A percentile compares a stretch with the other conserved stretches of the same genome.
Evolutionary conservation across 2,329 filamentous ascomycete species (phyloP).

Genomic region (Calonectria crousiana): DNA sequence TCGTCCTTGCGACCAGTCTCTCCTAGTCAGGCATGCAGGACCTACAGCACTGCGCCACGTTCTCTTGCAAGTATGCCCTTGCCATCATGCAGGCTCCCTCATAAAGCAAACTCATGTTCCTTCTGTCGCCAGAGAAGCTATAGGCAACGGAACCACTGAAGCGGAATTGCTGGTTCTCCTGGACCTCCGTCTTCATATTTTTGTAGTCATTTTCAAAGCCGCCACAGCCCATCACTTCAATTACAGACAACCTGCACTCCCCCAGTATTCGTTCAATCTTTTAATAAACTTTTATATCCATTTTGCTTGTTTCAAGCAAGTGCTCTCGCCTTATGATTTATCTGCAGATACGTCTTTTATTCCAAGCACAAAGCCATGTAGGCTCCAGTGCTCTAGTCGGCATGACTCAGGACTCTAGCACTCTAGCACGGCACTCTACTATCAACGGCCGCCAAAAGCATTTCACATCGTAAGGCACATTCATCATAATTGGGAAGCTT

Average conservation of each 20-base stretch:
- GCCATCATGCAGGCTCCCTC: background rate
- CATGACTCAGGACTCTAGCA: background rate
- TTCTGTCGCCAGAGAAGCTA: background rate
- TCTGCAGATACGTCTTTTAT: background rate
- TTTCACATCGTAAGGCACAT: background rate
- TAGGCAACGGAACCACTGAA: background rate
- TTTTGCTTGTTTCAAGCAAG: background rate
- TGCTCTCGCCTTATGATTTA: background rate
- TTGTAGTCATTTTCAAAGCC: background rate
- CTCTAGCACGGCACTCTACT: background rate
- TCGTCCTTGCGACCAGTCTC: background rate
- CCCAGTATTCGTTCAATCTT: too few species aligned
- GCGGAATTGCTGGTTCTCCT: background rate
- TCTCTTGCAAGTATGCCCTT: background rate
- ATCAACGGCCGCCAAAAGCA: background rate
- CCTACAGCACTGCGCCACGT: background rate
- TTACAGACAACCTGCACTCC: background rate
- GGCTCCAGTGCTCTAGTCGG: background rate
- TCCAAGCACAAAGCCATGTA: background rate
- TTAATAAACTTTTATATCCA: too few species aligned
- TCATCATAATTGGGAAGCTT: constrained; percentile 1
- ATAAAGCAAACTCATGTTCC: background rate
- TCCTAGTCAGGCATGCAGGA: background rate
- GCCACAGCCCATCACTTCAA: background rate
- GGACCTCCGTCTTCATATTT: background rate